Conservation (phyloP, 129 eudicot species). For the Ambrosia trifida region DNA sequence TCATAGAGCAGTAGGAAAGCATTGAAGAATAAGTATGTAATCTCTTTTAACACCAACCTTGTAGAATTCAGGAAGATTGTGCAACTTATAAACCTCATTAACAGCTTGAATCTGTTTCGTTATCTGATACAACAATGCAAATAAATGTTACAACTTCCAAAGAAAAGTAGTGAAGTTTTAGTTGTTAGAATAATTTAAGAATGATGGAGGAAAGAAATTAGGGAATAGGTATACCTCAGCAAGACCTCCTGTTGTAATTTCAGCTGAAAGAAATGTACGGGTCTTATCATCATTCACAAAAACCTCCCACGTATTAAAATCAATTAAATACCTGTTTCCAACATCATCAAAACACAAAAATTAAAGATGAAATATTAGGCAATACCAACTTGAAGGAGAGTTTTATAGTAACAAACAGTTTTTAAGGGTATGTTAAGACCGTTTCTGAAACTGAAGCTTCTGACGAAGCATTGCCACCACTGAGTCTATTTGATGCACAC, state of each 20-base stretch:
- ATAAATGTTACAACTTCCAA: not conserved
- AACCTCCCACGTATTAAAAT: constrained; percentile 84
- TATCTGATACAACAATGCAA: constrained; percentile 46
- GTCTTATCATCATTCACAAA: constrained; percentile 86
- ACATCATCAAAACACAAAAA: constrained; percentile 12
- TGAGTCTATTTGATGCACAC: constrained; percentile 86
- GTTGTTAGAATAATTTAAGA: not conserved
- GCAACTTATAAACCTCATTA: constrained; percentile 82
- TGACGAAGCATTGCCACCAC: constrained; percentile 82
- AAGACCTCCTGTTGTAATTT: constrained; percentile 63
- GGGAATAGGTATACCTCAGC: constrained; percentile 51
- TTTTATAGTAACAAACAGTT: not conserved
- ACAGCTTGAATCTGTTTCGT: constrained; percentile 79
- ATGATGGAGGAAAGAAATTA: not conserved
- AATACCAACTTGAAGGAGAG: not conserved
- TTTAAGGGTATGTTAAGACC: constrained; percentile 36
- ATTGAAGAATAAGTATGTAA: not conserved
- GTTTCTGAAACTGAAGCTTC: constrained; percentile 68
- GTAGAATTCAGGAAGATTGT: constrained; percentile 87
- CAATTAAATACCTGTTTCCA: constrained; percentile 71
- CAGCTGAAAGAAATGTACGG: constrained; percentile 78
- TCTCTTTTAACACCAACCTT: constrained; percentile 49
- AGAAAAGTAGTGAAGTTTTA: too few species aligned
- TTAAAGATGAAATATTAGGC: constrained; percentile 2
- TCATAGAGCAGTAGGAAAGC: too few species aligned